Conservation (phyloP, 225 moss, liverwort and hornwort genomes). For the Ulota crispa region DNA sequence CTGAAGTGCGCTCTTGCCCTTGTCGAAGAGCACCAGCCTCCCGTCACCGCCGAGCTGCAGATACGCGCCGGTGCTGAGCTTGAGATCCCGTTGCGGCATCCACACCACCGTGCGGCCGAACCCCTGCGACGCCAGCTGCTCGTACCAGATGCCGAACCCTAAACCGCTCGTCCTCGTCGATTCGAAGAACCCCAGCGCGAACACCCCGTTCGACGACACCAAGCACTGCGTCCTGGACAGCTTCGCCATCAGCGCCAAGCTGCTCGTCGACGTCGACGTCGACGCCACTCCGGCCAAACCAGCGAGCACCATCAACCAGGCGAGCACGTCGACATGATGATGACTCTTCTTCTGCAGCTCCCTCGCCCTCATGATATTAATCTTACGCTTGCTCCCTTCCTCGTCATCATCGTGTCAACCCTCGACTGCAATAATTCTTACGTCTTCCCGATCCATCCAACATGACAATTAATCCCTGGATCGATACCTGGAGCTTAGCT, state of each 20-base stretch:
- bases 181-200: slow-evolving; percentile 35
- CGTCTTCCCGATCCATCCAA: too few relatives aligned
- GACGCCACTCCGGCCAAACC: neutral
- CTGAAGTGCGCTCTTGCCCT: neutral
- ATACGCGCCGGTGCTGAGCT: slow-evolving; percentile 14
- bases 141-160: slow-evolving; percentile 42
- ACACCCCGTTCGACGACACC: slow-evolving; percentile 26
- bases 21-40: slow-evolving; percentile 21
- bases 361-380: neutral
- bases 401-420: too few relatives aligned
- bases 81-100: slow-evolving; percentile 34
- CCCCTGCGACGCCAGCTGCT: slow-evolving; percentile 11
- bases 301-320: neutral
- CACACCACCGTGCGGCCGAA: slow-evolving; percentile 38
- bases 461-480: too few relatives aligned
- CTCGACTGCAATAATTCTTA: too few relatives aligned
- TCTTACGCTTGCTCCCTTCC: too few relatives aligned
- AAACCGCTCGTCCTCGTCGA: neutral
- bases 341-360: neutral
- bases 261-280: neutral
- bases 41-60: slow-evolving; percentile 18
- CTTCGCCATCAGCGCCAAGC: neutral
- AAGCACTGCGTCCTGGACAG: neutral
- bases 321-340: slow-evolving; percentile 1
- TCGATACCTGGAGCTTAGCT: too few relatives aligned